phyloP scores from a whole-genome alignment of 345 rosid species.

The Eucalyptus sp. region DNA sequence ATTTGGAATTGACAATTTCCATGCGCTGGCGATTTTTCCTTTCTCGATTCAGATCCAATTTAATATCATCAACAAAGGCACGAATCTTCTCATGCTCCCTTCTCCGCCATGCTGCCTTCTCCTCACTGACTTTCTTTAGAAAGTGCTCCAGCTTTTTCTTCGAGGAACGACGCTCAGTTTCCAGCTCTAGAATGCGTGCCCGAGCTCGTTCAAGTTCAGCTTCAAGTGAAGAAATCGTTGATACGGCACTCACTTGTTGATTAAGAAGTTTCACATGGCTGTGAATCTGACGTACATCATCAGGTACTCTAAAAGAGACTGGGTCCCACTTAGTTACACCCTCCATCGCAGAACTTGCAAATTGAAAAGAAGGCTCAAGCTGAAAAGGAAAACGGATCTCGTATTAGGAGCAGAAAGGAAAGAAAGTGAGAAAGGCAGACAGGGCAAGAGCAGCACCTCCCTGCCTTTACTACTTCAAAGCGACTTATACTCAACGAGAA shows the following conservation, averaged over 20 bases:
- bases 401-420: background rate
- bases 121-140: constrained; percentile 75
- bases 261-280: constrained; percentile 29
- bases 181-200: constrained; percentile 47
- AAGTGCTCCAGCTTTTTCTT: constrained; percentile 82
- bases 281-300: constrained; percentile 34
- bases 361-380: constrained; percentile 49
- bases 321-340: constrained; percentile 86
- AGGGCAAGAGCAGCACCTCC: background rate
- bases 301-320: constrained; percentile 26
- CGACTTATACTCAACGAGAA: background rate
- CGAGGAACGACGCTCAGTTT: constrained; percentile 54
- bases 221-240: constrained; percentile 53
- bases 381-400: constrained; percentile 1
- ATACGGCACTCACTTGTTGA: constrained; percentile 49
- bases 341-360: constrained; percentile 62
- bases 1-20: constrained; percentile 54
- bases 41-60: constrained; percentile 53
- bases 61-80: constrained; percentile 56
- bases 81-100: constrained; percentile 82
- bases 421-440: background rate
- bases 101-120: constrained; percentile 71
- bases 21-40: constrained; percentile 60
- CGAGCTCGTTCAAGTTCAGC: constrained; percentile 56
- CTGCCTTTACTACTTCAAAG: background rate